phyloP scores from a whole-genome alignment of 352 stramenopile species.

The Phytophthora podocarpi region DNA sequence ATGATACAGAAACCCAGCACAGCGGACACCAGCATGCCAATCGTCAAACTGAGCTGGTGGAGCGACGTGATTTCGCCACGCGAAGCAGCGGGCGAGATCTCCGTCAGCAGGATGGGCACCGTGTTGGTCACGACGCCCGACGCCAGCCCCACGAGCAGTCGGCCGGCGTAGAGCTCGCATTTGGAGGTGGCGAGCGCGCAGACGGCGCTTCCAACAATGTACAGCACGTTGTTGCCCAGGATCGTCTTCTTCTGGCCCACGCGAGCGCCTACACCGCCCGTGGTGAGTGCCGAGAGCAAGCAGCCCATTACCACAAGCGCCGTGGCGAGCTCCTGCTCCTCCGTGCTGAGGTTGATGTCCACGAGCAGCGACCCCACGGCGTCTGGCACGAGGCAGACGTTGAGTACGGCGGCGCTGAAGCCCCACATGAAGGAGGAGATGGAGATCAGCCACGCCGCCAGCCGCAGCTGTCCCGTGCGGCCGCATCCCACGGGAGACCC shows the following conservation, averaged over 20 bases:
- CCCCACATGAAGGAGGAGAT: conserved; percentile 86
- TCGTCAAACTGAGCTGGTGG: conserved; percentile 88
- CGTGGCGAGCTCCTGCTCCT: conserved; percentile 76
- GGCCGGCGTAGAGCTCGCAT: conserved; percentile 58
- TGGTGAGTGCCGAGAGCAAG: conserved; percentile 63
- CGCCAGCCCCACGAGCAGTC: conserved; percentile 67
- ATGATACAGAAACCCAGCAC: conserved; percentile 83
- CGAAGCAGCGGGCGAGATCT: conserved; percentile 70
- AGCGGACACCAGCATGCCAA: conserved; percentile 83
- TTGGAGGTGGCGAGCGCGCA: conserved; percentile 72
- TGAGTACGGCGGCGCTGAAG: conserved; percentile 69
- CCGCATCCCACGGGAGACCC: conserved; percentile 13
- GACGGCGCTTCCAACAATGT: conserved; percentile 54
- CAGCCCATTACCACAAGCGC: conserved; percentile 78
- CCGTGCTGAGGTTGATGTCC: conserved; percentile 74
- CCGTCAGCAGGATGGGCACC: conserved; percentile 81
- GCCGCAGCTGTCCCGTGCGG: conserved; percentile 40
- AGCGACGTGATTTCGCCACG: conserved; percentile 85
- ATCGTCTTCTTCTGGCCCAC: conserved; percentile 73
- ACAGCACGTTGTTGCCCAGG: conserved; percentile 76
- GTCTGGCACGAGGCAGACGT: conserved; percentile 81
- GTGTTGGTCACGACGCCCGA: conserved; percentile 85
- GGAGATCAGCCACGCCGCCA: conserved; percentile 65
- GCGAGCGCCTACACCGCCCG: conserved; percentile 53
- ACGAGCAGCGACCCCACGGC: conserved; percentile 70